These are phyloP conservation scores for Trapa bicornis DNA, from an alignment of 345 rosid species.

Conservation along the genomic window DNA sequence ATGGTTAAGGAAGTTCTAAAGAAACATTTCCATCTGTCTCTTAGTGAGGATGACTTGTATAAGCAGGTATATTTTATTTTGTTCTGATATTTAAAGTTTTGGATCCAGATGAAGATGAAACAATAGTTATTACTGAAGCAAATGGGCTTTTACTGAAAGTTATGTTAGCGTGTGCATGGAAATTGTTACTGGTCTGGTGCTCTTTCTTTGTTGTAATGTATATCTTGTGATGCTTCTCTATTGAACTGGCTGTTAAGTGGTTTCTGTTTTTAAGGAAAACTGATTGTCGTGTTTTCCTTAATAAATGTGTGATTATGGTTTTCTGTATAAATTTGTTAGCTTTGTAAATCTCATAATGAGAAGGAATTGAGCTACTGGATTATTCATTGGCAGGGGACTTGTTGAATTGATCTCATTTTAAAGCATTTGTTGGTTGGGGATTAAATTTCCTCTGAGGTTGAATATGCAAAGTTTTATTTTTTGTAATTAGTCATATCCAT, in stretches of 20 bases:
- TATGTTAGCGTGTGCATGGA: background rate
- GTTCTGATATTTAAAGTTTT: background rate
- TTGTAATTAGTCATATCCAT: background rate
- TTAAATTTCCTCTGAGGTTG: background rate
- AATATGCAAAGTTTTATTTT: background rate
- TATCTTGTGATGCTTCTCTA: background rate
- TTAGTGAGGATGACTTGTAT: slow-evolving; percentile 56
- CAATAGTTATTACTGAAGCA: background rate
- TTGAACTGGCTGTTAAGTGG: background rate
- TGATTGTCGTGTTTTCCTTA: too few relatives aligned
- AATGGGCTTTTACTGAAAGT: background rate
- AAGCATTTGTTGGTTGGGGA: background rate
- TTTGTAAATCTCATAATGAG: background rate
- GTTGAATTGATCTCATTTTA: background rate
- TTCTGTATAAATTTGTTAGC: background rate
- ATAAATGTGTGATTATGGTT: too few relatives aligned
- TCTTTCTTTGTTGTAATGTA: background rate
- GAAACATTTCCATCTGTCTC: slow-evolving; percentile 47
- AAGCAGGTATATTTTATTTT: slow-evolving; percentile 30
- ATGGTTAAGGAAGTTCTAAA: slow-evolving; percentile 73
- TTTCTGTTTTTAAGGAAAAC: background rate
- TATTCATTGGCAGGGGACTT: background rate
- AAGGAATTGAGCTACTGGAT: background rate
- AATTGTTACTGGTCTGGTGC: background rate
- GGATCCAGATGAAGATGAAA: background rate